Evolutionary conservation across 768 basidiomycete genomes (phyloP).

Genomic region (Chalciporus chontae): DNA sequence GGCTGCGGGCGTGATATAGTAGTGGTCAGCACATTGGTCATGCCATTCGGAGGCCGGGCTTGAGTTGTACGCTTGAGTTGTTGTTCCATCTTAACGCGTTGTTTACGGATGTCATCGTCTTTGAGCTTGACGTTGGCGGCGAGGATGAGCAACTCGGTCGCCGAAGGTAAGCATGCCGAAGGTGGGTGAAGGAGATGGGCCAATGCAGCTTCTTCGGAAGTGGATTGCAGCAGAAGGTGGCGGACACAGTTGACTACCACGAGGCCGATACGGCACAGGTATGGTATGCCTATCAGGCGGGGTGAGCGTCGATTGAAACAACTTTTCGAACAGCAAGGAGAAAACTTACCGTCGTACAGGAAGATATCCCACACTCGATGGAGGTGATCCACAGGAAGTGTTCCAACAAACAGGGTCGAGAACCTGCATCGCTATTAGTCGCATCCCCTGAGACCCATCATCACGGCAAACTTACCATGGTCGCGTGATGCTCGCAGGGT

Average conservation of each 20-base stretch:
- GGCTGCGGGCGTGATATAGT: constrained; percentile 29
- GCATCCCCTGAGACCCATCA: background rate
- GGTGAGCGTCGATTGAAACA: constrained; percentile 1
- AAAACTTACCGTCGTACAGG: constrained; percentile 64
- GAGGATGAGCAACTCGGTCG: constrained; percentile 59
- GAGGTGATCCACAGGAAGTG: constrained; percentile 60
- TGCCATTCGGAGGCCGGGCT: constrained; percentile 30
- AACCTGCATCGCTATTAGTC: constrained; percentile 47
- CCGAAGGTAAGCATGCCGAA: constrained; percentile 49
- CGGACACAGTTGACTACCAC: constrained; percentile 60
- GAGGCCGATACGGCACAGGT: constrained; percentile 71
- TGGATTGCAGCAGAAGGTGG: constrained; percentile 52
- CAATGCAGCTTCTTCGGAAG: constrained; percentile 45
- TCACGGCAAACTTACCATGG: constrained; percentile 49
- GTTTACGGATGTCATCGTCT: constrained; percentile 76
- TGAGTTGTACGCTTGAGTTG: constrained; percentile 60
- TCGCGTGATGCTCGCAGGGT: constrained; percentile 53
- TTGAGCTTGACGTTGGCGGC: constrained; percentile 66
- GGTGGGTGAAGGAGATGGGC: constrained; percentile 50
- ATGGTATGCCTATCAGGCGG: constrained; percentile 54
- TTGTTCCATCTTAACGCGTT: constrained; percentile 71
- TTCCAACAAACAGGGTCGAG: constrained; percentile 64
- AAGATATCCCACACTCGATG: constrained; percentile 83
- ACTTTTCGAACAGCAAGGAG: background rate
- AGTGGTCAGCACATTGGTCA: constrained; percentile 23